Base-by-base conservation (phyloP, 2,329 filamentous ascomycete species). In the Ceratocystis lukuohia region DNA sequence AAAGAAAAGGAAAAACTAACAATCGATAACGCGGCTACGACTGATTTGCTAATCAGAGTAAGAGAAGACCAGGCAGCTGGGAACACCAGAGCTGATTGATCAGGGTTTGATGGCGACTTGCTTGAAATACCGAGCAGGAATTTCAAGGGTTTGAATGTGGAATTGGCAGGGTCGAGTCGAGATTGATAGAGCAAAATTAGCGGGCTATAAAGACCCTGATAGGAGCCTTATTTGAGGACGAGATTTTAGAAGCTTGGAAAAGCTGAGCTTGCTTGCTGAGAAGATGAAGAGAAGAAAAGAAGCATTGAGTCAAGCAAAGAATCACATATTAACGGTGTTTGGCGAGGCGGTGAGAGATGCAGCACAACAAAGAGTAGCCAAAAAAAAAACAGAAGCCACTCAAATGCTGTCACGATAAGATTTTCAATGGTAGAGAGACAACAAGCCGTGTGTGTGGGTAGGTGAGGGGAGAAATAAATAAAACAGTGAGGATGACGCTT, bases 291-390 rank as follows among this genome's bases (percentile, higher is more conserved):
- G 61, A 66, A 65, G 30, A 61, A 64, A 66, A 64, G 57, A 63
- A 37, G 45, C 64, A 33, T 41, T 17, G 37, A 37, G 64, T 67
- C 53, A 66, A 63, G 46, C 64, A 57, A 62, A 66, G 65, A 63
- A 61, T 68, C 64, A 68, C 66, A 68, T 68, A 61, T 64, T 68
- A 68, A 64, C 66, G 66, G 48, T 66, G 30, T 45, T 67, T 41
- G 50, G 15, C n/a, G 59, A 10, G 20, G 37, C 37, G 33, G 22
- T 62, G 46, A 22, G 8, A 22, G 46, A 15, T 41, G 10, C 37
- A 41, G 37, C 37, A 41, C 37, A 41, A 12, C 10, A 41, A 22
- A 20, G 46, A 48, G 17, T 10, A 22, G 46, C 17, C 46, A 48
- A n/a, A n/a, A 15, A 17, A 17, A 7, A 45, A 20, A 7, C 6